Percentiles rank a stretch among this genome's conserved stretches.
phyloP scores from a whole-genome alignment of 768 basidiomycete genomes.

The Lactarius akahatsu region DNA sequence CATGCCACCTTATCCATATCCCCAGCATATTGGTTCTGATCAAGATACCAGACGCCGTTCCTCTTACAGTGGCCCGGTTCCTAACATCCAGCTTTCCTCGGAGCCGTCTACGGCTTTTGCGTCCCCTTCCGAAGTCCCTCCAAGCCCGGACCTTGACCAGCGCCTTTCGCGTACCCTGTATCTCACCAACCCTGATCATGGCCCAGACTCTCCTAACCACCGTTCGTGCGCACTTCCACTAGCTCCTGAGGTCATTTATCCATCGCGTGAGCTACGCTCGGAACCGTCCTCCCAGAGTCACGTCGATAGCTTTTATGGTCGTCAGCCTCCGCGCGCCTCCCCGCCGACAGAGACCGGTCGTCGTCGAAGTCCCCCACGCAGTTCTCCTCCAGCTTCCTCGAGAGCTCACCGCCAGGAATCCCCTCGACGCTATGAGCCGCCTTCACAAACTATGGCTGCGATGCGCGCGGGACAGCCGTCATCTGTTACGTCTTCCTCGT shows the following conservation, averaged over 20 bases:
- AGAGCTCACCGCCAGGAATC: background rate
- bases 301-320: slow-evolving; percentile 8
- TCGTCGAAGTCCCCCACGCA: background rate
- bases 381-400: slow-evolving; percentile 2
- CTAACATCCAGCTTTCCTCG: background rate
- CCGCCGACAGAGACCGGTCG: background rate
- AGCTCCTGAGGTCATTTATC: slow-evolving; percentile 2
- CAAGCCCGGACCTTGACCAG: slow-evolving; percentile 13
- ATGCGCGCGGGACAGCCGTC: slow-evolving; percentile 5
- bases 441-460: slow-evolving; percentile 22
- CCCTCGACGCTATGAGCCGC: slow-evolving; percentile 24
- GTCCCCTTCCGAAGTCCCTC: background rate
- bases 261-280: slow-evolving; percentile 4
- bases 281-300: slow-evolving; percentile 1
- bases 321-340: slow-evolving; percentile 1
- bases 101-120: background rate
- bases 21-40: background rate
- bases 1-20: background rate
- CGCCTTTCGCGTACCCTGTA: slow-evolving; percentile 21
- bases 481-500: slow-evolving; percentile 22
- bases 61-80: background rate
- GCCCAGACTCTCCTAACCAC: background rate
- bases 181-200: slow-evolving; percentile 25
- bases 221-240: background rate
- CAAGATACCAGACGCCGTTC: background rate